Evolutionary conservation across 192 early-diverging fungal genomes (phyloP).

Genomic region (Lobulomyces angularis): DNA sequence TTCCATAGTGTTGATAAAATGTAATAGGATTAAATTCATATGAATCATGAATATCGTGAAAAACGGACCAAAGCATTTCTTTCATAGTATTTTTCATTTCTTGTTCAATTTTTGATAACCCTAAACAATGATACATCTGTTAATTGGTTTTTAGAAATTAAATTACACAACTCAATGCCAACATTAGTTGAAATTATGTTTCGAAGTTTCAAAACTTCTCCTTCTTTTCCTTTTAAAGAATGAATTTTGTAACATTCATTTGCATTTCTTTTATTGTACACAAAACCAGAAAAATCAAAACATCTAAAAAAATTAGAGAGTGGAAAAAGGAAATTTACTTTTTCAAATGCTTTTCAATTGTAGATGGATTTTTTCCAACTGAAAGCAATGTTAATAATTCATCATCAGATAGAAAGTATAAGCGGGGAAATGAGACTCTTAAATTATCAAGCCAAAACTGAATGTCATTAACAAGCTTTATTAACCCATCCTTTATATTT

Average conservation of each 20-base stretch:
- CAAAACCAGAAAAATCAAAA: too few relatives aligned
- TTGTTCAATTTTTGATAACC: too few relatives aligned
- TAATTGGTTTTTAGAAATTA: too few relatives aligned
- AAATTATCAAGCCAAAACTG: conserved; percentile 16
- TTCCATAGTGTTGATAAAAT: too few relatives aligned
- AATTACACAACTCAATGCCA: too few relatives aligned
- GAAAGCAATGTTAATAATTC: conserved; percentile 8
- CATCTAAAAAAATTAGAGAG: too few relatives aligned
- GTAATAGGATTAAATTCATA: too few relatives aligned
- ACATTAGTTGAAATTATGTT: conserved; percentile 1
- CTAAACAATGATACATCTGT: too few relatives aligned
- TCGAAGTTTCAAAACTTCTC: conserved; percentile 6
- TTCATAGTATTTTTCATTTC: too few relatives aligned
- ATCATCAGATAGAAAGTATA: conserved; percentile 13
- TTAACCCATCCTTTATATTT: conserved; percentile 5
- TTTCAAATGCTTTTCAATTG: not conserved
- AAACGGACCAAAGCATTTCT: too few relatives aligned
- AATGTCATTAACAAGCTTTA: conserved; percentile 9
- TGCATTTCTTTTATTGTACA: not conserved
- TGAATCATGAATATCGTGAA: too few relatives aligned
- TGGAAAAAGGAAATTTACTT: conserved; percentile 17
- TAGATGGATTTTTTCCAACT: conserved; percentile 2
- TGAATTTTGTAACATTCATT: not conserved
- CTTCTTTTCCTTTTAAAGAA: not conserved
- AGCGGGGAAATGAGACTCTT: conserved; percentile 10